phyloP scores from a whole-genome alignment of 2,329 filamentous ascomycete species.

The Aspergillus novoparasiticus region DNA sequence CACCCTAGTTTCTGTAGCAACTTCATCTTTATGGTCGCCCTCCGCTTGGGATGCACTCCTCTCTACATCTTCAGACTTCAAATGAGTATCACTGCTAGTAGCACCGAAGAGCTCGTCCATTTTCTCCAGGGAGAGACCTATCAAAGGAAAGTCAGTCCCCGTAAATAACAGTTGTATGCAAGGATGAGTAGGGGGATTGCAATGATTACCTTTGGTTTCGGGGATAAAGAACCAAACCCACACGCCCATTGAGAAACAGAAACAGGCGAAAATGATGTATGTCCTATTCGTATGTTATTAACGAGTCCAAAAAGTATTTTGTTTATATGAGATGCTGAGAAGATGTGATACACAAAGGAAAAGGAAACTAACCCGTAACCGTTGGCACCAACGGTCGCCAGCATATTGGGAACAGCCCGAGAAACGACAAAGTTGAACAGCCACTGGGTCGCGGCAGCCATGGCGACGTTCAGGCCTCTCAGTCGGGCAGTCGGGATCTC shows the following conservation, averaged over 20 bases:
- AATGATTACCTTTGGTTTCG: conserved; percentile 66
- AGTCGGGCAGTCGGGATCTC: conserved; percentile 71
- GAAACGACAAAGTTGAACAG: conserved; percentile 75
- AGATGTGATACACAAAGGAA: conserved; percentile 20
- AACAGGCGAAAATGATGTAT: conserved; percentile 69
- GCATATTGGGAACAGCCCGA: conserved; percentile 68
- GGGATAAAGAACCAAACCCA: conserved; percentile 71
- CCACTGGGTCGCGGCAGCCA: conserved; percentile 71
- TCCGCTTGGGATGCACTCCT: conserved; percentile 5
- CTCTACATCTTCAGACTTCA: conserved; percentile 26
- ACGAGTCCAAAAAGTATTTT: too few relatives aligned
- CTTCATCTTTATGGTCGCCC: conserved; percentile 13
- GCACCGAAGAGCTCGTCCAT: conserved; percentile 70
- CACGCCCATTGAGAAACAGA: conserved; percentile 66
- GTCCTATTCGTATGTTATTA: conserved; percentile 37
- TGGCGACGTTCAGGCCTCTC: conserved; percentile 66
- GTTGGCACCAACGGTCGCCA: conserved; percentile 55
- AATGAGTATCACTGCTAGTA: conserved; percentile 50
- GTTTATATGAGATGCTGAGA: background rate
- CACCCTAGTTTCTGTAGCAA: conserved; percentile 5
- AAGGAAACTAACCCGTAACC: conserved; percentile 50
- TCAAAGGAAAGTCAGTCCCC: background rate
- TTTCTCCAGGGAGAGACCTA: conserved; percentile 58
- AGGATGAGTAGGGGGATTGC: background rate
- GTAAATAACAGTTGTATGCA: background rate